Evolutionary conservation across 1,284 basidiomycete species (phyloP), one percentile per base, ranked within the genome.

Genomic region (Malassezia pachydermatis): DNA sequence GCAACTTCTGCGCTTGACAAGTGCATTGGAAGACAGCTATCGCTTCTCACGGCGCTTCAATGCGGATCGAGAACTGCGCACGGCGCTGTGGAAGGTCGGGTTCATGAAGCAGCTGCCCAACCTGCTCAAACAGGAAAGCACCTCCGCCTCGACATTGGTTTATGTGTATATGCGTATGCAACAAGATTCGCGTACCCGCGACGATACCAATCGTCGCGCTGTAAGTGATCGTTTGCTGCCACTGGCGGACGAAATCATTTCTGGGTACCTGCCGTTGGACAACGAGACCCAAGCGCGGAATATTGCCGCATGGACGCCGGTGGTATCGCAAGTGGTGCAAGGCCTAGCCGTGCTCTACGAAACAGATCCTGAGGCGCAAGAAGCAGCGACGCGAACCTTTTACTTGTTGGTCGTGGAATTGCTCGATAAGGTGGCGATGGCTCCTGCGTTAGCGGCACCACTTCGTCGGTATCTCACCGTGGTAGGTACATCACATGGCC

Each of bases 101-200:
- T 99, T 99, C 76, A 99, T 99, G 94, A 95, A 95, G 72, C 95
- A 99, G 72, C 75, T 99, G 29, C 94, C 94, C 0, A 99, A 99
- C 73, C 78, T 99, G 39, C 76, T 99, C 52, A 96, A 98, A 74
- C 94, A 99, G 70, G 95, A 99, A 74, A 95, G 90, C 23, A 89
- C 85, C 51, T 90, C 88, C 63, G 95, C 94, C 25, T 81, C 92
- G 4, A 98, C 90, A 0, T 77, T 98, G 34, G 88, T 99, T 39
- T 87, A 89, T 63, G 82, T 96, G 3, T 76, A 98, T 34, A 75
- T 94, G 39, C 79, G 84, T 34, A 94, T 99, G 89, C 95, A 98
- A 72, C 83, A 83, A 49, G 94, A 98, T 73, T 76, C 80, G n/a
- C 80, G 90, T 23, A 76, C 81, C 1, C 86, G 86, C 51, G 87